Conservation (phyloP, 208 protist species). For the Acanthamoeba polyphaga region DNA sequence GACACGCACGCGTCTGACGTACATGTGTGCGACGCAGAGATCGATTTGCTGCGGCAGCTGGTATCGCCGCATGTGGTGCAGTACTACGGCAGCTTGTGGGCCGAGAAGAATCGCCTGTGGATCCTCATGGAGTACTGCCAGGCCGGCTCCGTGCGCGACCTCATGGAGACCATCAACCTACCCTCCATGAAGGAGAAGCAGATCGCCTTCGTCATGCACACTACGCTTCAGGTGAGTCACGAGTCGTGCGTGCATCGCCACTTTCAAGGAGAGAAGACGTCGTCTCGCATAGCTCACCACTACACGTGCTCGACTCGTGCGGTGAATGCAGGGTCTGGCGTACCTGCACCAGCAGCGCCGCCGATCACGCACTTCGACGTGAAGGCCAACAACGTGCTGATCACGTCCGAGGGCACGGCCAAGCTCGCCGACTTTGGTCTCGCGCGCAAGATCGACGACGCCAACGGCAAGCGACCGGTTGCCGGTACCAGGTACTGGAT, state of each 20-base stretch:
- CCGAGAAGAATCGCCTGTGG: conserved; percentile 17
- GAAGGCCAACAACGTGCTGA: conserved; percentile 75
- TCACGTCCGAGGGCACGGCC: conserved; percentile 33
- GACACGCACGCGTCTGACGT: background rate
- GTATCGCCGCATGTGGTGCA: conserved; percentile 58
- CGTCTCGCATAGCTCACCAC: background rate
- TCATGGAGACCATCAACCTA: conserved; percentile 73
- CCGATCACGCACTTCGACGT: conserved; percentile 74
- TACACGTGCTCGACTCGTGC: background rate
- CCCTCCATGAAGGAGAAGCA: conserved; percentile 74
- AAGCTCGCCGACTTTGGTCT: conserved; percentile 75
- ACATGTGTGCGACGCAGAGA: background rate
- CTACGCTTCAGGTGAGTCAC: conserved; percentile 23
- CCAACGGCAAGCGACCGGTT: conserved; percentile 25
- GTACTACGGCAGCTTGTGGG: conserved; percentile 74
- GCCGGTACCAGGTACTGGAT: conserved; percentile 73
- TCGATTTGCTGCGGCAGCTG: conserved; percentile 41
- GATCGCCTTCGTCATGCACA: conserved; percentile 60
- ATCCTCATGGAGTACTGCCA: conserved; percentile 77
- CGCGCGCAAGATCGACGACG: conserved; percentile 66
- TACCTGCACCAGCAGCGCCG: conserved; percentile 70
- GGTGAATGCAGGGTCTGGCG: conserved; percentile 13
- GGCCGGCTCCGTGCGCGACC: conserved; percentile 61
- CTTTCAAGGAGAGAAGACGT: background rate
- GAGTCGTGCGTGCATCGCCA: background rate